A percentile compares a stretch with the other conserved stretches of the same genome.
phyloP scores from a whole-genome alignment of 1,284 basidiomycete species.

The Porogramme epimiltina region DNA sequence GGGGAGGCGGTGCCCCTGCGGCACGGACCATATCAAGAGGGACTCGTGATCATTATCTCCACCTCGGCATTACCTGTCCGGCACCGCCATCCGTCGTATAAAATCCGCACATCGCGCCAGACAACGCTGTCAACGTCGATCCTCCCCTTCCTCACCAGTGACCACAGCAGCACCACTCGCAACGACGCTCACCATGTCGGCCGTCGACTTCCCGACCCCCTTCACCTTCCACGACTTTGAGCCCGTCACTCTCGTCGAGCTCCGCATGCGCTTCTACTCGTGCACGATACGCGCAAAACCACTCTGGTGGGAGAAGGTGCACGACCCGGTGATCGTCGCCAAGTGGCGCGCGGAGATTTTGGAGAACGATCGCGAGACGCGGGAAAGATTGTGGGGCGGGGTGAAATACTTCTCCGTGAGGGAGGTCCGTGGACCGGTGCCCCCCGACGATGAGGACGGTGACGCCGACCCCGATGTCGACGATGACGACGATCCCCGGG shows the following conservation, averaged over 20 bases:
- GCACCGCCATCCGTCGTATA: no score
- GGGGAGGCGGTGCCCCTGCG: no score
- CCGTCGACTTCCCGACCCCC: slow-evolving; percentile 1
- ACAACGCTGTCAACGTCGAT: no score
- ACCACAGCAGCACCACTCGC: no score
- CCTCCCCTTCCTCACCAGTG: no score
- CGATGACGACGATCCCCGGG: not conserved
- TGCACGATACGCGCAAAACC: slow-evolving; percentile 18
- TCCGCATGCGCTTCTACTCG: slow-evolving; percentile 20
- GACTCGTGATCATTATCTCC: no score
- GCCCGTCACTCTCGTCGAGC: slow-evolving; percentile 13
- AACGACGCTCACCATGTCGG: no score
- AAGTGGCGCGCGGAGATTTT: slow-evolving; percentile 23
- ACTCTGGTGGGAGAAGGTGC: slow-evolving; percentile 21
- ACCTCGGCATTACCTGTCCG: no score
- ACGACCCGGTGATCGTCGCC: slow-evolving; percentile 10
- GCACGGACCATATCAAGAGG: no score
- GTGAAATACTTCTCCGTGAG: not conserved
- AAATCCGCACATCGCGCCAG: no score
- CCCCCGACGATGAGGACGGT: not conserved
- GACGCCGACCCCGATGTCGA: no score
- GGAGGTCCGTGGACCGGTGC: not conserved
- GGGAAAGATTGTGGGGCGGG: not conserved
- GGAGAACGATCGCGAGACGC: slow-evolving; percentile 1
- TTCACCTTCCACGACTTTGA: not conserved